Evolutionary conservation across 139 green algal genomes (phyloP), one percentile per base, ranked within the genome.

Genomic region (Parachlorella kessleri): DNA sequence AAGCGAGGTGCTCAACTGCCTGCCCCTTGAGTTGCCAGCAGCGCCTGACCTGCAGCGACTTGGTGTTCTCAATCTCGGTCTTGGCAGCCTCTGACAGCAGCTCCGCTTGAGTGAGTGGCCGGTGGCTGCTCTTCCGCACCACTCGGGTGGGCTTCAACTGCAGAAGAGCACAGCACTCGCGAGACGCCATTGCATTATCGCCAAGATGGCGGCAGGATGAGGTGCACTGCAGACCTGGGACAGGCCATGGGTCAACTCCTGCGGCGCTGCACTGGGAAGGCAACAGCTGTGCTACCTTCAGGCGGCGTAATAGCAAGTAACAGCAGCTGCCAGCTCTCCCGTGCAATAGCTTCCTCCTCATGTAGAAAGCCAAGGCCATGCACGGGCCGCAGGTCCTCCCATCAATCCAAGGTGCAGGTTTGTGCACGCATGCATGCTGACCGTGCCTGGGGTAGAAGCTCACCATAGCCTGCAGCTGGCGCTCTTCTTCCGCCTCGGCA

Each of bases 51-150:
- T 93, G 81, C 64, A 98, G 73, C 1, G 85, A 91, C 39, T 81
- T 69, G 6, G 88, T 81, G 82, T 98, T 98, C 6, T 93, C 84
- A 24, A 96, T 81, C 72, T 96, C 94, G 41, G 94, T 98, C 14
- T 85, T 80, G 4, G 94, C 94, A 1, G 94, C 94, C 72, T 98
- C 94, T 8, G 88, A 86, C 30, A 98, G 88, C 76, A 98, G 84
- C 86, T 98, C 93, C 38, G 92, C 93, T 81, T 97, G 92, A 0
- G 91, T 93, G 36, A 92, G 67, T 21, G 81, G 82, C 8, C 81
- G 65, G 55, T 84, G 76, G 32, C 53, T 48, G 66, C 42, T 75
- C 65, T 66, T 74, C 36, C 71, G 72, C 0, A 65, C 41, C 40
- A 66, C 76, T 6, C 76, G 72, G 36, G 48, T 54, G 37, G 80